Evolutionary conservation across 495 filamentous ascomycete genomes (phyloP).

Genomic region (Neurospora sp.): DNA sequence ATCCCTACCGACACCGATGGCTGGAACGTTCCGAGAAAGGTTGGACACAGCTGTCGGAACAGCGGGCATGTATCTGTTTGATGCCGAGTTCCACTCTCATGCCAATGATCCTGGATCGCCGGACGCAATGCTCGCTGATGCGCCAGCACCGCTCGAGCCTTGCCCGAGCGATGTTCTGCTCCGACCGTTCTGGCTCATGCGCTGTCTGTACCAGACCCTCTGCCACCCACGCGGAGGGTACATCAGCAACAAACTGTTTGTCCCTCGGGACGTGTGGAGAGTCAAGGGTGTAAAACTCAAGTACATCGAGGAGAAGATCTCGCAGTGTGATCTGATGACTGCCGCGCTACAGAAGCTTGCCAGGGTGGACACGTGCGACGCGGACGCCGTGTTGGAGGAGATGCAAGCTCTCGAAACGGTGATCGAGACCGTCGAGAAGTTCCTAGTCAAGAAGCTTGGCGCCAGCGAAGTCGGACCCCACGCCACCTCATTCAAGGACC

Average conservation of each 20-base stretch:
- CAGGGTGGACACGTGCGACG: constrained; percentile 76
- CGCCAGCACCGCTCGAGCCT: constrained; percentile 73
- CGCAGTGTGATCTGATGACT: constrained; percentile 85
- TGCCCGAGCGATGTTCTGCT: constrained; percentile 80
- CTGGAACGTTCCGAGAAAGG: constrained; percentile 42
- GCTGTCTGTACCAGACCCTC: constrained; percentile 84
- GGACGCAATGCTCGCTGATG: constrained; percentile 40
- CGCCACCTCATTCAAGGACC: constrained; percentile 57
- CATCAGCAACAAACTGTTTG: constrained; percentile 78
- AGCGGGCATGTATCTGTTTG: constrained; percentile 73
- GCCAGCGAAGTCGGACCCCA: constrained; percentile 74
- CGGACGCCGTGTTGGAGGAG: constrained; percentile 84
- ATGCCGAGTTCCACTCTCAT: constrained; percentile 64
- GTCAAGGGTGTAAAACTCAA: constrained; percentile 91
- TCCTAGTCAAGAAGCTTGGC: constrained; percentile 73
- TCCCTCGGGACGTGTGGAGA: constrained; percentile 86
- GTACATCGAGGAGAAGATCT: constrained; percentile 83
- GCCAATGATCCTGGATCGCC: constrained; percentile 58
- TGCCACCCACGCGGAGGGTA: constrained; percentile 87
- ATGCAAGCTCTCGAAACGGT: constrained; percentile 87
- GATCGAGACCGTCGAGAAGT: constrained; percentile 72
- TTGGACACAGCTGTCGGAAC: constrained; percentile 40
- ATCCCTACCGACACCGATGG: constrained; percentile 59
- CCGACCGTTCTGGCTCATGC: constrained; percentile 94
- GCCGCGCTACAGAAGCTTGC: constrained; percentile 78